Evolutionary conservation across 352 stramenopile species (phyloP).

Genomic region (Globisporangium alternatum): DNA sequence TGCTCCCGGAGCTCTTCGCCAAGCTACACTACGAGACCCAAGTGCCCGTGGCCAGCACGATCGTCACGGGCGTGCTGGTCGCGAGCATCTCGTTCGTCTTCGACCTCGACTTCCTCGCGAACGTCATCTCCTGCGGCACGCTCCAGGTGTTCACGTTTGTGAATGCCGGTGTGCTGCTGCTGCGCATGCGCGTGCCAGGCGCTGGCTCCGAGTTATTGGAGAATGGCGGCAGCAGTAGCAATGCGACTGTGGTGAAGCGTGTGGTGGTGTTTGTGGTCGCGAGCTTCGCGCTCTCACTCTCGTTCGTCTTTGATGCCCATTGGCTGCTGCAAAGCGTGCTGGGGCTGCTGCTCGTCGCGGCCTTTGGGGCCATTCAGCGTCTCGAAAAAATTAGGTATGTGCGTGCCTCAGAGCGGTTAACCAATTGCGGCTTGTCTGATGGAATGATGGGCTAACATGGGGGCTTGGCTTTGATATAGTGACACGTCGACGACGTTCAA

Average conservation of each 20-base stretch:
- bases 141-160: conserved; percentile 93
- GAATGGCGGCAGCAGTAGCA: conserved; percentile 13
- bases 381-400: conserved; percentile 57
- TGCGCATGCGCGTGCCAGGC: conserved; percentile 57
- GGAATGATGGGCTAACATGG: not conserved
- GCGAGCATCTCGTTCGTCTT: conserved; percentile 84
- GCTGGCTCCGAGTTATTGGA: not conserved
- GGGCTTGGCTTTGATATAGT: conserved; percentile 5
- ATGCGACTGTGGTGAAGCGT: conserved; percentile 37
- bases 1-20: conserved; percentile 63
- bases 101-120: conserved; percentile 89
- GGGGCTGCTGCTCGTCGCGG: conserved; percentile 28
- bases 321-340: conserved; percentile 42
- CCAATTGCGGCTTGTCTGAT: not conserved
- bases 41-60: conserved; percentile 78
- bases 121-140: conserved; percentile 90
- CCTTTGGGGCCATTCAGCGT: conserved; percentile 51
- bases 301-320: conserved; percentile 63
- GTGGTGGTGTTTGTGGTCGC: conserved; percentile 61
- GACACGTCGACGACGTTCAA: conserved; percentile 42
- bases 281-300: conserved; percentile 60
- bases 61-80: conserved; percentile 85
- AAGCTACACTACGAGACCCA: conserved; percentile 60
- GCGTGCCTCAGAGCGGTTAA: not conserved
- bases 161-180: conserved; percentile 86